These are phyloP conservation scores for Puccinia hordei DNA, from an alignment of 1,284 basidiomycete species.

Conservation along the genomic window DNA sequence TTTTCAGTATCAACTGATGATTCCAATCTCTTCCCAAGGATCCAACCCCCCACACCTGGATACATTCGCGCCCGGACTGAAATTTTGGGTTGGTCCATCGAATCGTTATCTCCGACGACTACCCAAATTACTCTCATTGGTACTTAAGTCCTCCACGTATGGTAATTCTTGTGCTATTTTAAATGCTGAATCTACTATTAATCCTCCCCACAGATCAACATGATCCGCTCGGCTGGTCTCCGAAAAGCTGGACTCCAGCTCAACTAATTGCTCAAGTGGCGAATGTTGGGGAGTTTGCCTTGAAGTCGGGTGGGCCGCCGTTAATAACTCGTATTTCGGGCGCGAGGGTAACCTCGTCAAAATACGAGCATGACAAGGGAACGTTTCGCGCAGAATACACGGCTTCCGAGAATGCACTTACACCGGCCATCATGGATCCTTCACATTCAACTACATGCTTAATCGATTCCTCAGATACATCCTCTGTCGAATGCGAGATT, in stretches of 20 bases:
- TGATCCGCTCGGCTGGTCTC: constrained; percentile 95
- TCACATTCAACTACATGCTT: constrained; percentile 51
- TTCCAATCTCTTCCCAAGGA: constrained; percentile 76
- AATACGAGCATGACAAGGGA: constrained; percentile 84
- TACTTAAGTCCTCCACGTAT: constrained; percentile 9
- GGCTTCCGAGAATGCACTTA: constrained; percentile 55
- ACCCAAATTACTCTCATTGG: constrained; percentile 83
- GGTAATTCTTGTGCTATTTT: background rate
- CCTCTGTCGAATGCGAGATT: constrained; percentile 84
- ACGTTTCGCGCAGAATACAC: constrained; percentile 80
- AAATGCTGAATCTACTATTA: constrained; percentile 3
- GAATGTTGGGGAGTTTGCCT: constrained; percentile 88
- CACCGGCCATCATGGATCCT: constrained; percentile 50
- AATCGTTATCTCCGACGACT: constrained; percentile 90
- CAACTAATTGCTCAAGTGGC: constrained; percentile 76
- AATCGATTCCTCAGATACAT: constrained; percentile 54
- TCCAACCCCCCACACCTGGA: constrained; percentile 71
- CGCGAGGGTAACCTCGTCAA: constrained; percentile 71
- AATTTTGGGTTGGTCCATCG: constrained; percentile 94
- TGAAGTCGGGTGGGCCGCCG: constrained; percentile 92
- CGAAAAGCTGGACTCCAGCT: constrained; percentile 87
- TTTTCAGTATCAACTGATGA: constrained; percentile 95
- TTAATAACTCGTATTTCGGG: constrained; percentile 78
- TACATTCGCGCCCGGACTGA: constrained; percentile 92
- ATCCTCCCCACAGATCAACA: constrained; percentile 72